These are phyloP conservation scores for Cyclotella sp. DNA, from an alignment of 108 stramenopile species.

Conservation along the genomic window DNA sequence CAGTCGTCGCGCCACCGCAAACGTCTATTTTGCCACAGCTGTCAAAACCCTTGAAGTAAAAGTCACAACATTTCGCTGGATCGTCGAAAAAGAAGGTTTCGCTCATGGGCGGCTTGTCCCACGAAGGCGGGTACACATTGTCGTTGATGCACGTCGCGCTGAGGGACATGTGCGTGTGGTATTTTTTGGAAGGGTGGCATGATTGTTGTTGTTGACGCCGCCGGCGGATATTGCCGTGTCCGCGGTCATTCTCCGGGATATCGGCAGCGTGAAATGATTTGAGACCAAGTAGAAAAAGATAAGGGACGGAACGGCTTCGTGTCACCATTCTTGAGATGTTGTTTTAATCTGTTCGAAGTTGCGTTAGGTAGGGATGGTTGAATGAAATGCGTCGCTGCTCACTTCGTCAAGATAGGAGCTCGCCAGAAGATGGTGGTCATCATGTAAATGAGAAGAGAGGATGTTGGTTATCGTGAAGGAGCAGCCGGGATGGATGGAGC, in stretches of 20 bases:
- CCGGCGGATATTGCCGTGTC: not conserved
- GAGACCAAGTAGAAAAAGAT: not conserved
- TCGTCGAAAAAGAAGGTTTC: not conserved
- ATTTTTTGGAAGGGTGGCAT: slow-evolving; percentile 11
- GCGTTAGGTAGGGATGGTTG: too few species aligned
- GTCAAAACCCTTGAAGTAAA: not conserved
- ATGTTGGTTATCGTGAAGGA: too few species aligned
- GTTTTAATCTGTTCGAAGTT: too few species aligned
- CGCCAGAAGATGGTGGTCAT: too few species aligned
- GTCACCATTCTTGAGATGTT: too few species aligned
- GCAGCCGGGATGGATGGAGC: too few species aligned
- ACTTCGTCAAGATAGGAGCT: too few species aligned
- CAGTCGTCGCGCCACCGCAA: not conserved
- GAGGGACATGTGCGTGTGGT: slow-evolving; percentile 11
- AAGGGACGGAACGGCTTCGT: not conserved
- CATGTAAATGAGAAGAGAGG: too few species aligned
- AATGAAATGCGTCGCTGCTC: too few species aligned
- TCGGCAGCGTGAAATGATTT: not conserved
- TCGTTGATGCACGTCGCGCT: slow-evolving; percentile 13
- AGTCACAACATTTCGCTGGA: not conserved
- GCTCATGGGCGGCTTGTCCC: slow-evolving; percentile 12
- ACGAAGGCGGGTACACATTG: slow-evolving; percentile 12
- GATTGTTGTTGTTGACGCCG: not conserved
- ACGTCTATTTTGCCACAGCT: not conserved
- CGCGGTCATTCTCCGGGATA: not conserved